Evolutionary conservation across 352 stramenopile genomes (phyloP).

Genomic region (Pythium coloratum): DNA sequence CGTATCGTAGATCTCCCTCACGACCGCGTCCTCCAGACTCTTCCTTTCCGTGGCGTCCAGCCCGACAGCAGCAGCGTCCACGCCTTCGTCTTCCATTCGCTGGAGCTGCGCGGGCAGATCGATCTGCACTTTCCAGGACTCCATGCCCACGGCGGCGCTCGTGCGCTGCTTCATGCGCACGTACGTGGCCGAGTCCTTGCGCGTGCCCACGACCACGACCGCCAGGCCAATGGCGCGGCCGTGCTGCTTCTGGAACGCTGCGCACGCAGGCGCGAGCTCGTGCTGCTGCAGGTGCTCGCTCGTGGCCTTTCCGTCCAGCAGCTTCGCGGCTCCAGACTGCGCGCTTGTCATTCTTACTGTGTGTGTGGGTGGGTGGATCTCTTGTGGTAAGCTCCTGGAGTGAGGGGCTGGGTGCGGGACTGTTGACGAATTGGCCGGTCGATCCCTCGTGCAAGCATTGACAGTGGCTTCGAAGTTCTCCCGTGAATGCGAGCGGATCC

Average conservation of each 20-base stretch:
- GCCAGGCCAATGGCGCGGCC: constrained; percentile 92
- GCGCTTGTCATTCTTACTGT: not conserved
- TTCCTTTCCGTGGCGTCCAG: constrained; percentile 13
- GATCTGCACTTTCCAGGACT: constrained; percentile 82
- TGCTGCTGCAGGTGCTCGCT: constrained; percentile 74
- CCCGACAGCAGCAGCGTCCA: constrained; percentile 9
- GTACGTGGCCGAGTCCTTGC: constrained; percentile 97
- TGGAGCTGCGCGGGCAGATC: constrained; percentile 29
- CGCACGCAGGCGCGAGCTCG: constrained; percentile 81
- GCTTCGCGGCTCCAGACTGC: not conserved
- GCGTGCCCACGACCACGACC: constrained; percentile 95
- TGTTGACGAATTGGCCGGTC: not conserved
- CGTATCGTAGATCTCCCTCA: constrained; percentile 44
- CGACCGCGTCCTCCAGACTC: constrained; percentile 28
- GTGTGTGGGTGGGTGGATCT: not conserved
- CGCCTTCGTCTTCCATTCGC: constrained; percentile 19
- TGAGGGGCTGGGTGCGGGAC: not conserved
- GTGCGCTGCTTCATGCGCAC: constrained; percentile 99
- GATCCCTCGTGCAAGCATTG: no score
- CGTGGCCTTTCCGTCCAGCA: constrained; percentile 86
- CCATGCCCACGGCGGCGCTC: constrained; percentile 93
- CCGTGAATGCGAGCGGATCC: constrained; percentile 27
- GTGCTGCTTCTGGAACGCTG: constrained; percentile 41
- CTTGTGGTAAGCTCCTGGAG: not conserved
- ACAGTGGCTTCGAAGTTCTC: not conserved